Evolutionary conservation across 2,329 filamentous ascomycete genomes (phyloP).

Genomic region (Venturia asperata): DNA sequence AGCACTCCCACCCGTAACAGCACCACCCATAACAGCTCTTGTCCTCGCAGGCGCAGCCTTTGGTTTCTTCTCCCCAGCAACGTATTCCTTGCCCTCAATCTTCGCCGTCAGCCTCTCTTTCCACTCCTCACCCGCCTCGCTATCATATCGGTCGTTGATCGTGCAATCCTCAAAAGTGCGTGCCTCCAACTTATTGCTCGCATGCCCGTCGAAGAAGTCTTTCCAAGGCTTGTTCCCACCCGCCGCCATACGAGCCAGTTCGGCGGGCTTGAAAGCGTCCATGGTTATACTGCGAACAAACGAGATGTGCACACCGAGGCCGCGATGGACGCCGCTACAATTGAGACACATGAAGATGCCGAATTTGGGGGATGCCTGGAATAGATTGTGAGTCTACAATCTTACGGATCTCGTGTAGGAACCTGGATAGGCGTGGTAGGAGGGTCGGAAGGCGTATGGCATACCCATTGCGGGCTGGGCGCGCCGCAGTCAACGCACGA

Average conservation of each 20-base stretch:
- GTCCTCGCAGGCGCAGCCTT: conserved; percentile 35
- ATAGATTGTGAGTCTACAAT: background rate
- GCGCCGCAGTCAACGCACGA: conserved; percentile 92
- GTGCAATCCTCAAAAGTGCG: conserved; percentile 74
- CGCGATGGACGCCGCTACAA: conserved; percentile 90
- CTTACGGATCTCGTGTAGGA: conserved; percentile 13
- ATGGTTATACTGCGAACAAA: conserved; percentile 97
- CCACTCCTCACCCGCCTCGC: conserved; percentile 88
- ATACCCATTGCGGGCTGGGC: conserved; percentile 94
- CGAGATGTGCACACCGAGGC: conserved; percentile 93
- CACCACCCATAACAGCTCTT: conserved; percentile 27
- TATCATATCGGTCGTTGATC: conserved; percentile 83
- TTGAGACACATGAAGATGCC: conserved; percentile 97
- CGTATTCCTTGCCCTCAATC: conserved; percentile 81
- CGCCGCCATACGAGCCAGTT: conserved; percentile 88
- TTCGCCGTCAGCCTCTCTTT: conserved; percentile 83
- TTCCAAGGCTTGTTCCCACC: conserved; percentile 88
- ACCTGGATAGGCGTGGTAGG: conserved; percentile 16
- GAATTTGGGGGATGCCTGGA: conserved; percentile 77
- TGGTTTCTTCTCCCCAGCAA: conserved; percentile 47
- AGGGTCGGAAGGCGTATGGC: conserved; percentile 23
- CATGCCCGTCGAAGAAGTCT: conserved; percentile 66
- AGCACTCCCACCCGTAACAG: conserved; percentile 30
- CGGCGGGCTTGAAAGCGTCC: conserved; percentile 92
- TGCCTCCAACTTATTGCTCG: conserved; percentile 38